phyloP scores from a whole-genome alignment of 352 stramenopile genomes.

The Phytophthora europaea region DNA sequence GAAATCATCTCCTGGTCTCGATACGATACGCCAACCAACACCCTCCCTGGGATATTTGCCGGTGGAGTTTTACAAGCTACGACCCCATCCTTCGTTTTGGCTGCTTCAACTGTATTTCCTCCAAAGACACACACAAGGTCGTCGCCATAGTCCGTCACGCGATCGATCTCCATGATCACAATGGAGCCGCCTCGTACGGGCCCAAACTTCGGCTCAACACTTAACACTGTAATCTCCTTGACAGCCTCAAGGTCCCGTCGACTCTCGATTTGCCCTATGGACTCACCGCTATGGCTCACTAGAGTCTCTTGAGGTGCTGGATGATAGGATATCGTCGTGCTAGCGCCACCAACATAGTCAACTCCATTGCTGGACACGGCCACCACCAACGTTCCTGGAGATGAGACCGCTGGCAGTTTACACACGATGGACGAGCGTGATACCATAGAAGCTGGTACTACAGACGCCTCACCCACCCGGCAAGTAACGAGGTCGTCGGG shows the following conservation, averaged over 20 bases:
- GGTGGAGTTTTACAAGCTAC: conserved; percentile 38
- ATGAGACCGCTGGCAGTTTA: conserved; percentile 26
- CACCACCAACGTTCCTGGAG: conserved; percentile 25
- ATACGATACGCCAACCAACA: conserved; percentile 38
- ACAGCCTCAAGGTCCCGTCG: conserved; percentile 13
- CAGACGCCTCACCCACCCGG: conserved; percentile 40
- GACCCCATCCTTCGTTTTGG: conserved; percentile 6
- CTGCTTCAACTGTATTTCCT: conserved; percentile 15
- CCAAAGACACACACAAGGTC: conserved; percentile 44
- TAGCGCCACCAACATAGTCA: conserved; percentile 39
- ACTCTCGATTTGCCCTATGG: conserved; percentile 18
- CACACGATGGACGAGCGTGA: conserved; percentile 47
- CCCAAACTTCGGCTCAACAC: conserved; percentile 16
- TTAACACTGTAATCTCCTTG: neutral
- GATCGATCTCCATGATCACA: conserved; percentile 32
- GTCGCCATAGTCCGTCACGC: neutral
- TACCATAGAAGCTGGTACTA: conserved; percentile 23
- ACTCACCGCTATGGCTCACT: conserved; percentile 18
- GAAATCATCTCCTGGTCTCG: conserved; percentile 1
- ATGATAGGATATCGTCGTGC: conserved; percentile 33
- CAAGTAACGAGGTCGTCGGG: conserved; percentile 31
- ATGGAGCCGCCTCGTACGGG: conserved; percentile 43
- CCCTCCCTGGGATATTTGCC: conserved; percentile 13
- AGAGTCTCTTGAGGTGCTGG: conserved; percentile 13
- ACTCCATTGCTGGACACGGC: conserved; percentile 52